These are phyloP conservation scores for Xylaria hypoxylon DNA, from an alignment of 2,329 filamentous ascomycete genomes.

Conservation along the genomic window DNA sequence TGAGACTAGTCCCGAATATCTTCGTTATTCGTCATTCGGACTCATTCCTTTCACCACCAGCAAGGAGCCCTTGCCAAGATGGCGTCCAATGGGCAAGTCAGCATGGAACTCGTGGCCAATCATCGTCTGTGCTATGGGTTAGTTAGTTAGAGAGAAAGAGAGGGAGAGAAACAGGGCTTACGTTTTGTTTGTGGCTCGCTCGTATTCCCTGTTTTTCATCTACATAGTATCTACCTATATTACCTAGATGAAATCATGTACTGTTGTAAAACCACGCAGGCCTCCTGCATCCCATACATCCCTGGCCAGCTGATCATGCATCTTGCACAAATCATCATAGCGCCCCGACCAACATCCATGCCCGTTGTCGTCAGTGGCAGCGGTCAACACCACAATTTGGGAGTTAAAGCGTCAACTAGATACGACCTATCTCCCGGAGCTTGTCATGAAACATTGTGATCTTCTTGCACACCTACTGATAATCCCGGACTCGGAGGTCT, in stretches of 20 bases:
- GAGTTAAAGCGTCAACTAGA: neutral
- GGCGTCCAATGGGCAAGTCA: slow-evolving; percentile 16
- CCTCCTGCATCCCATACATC: slow-evolving; percentile 25
- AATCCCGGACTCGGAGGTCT: neutral
- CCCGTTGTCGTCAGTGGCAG: neutral
- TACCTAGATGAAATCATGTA: neutral
- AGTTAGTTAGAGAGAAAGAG: no score
- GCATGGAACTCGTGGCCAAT: slow-evolving; percentile 29
- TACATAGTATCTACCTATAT: neutral
- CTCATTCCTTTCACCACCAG: slow-evolving; percentile 1
- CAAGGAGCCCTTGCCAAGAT: slow-evolving; percentile 11
- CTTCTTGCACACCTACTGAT: slow-evolving; percentile 13
- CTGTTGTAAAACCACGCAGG: slow-evolving; percentile 15
- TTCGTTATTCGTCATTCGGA: slow-evolving; percentile 1
- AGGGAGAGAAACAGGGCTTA: slow-evolving; percentile 8
- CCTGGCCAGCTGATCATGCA: slow-evolving; percentile 18
- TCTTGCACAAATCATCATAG: slow-evolving; percentile 12
- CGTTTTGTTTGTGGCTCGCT: slow-evolving; percentile 6
- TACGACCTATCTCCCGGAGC: neutral
- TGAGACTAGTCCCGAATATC: slow-evolving; percentile 2
- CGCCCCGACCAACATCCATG: slow-evolving; percentile 7
- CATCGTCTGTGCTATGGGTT: neutral
- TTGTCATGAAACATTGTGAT: neutral
- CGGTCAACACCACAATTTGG: slow-evolving; percentile 12
- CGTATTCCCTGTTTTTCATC: slow-evolving; percentile 23